phyloP scores from a whole-genome alignment of 495 filamentous ascomycete species.

The Parmelia sp. region DNA sequence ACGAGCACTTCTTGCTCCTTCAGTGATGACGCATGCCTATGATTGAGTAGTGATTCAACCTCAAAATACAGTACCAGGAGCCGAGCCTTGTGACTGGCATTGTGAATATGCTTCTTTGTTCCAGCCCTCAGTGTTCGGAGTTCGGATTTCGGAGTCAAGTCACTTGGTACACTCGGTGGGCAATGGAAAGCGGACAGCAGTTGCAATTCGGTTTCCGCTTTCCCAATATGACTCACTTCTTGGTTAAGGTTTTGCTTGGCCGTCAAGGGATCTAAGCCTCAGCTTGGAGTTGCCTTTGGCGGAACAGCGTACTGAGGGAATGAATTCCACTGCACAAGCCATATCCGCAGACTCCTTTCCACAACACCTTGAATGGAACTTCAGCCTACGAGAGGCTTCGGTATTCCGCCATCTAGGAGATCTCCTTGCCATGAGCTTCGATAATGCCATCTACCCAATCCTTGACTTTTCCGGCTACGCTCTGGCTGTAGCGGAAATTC shows the following conservation, averaged over 20 bases:
- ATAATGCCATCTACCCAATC: slow-evolving; percentile 26
- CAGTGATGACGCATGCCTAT: background rate
- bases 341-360: background rate
- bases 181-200: background rate
- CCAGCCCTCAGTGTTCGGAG: background rate
- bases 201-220: background rate
- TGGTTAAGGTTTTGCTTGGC: background rate
- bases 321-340: background rate
- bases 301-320: background rate
- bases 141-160: background rate
- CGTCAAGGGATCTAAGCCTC: background rate
- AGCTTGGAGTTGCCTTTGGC: slow-evolving; percentile 1
- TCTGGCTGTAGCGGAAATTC: slow-evolving; percentile 38
- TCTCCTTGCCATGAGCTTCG: slow-evolving; percentile 15
- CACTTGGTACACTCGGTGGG: background rate
- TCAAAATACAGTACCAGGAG: background rate
- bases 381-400: slow-evolving; percentile 4
- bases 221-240: background rate
- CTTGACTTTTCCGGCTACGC: slow-evolving; percentile 23
- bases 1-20: background rate
- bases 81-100: background rate
- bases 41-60: background rate
- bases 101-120: background rate
- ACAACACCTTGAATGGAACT: background rate
- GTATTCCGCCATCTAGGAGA: slow-evolving; percentile 8